Percentiles rank a stretch among this genome's conserved stretches.
Evolutionary conservation across 257 asterid species (phyloP).

Genomic region (Fraxinus quadrangulata): DNA sequence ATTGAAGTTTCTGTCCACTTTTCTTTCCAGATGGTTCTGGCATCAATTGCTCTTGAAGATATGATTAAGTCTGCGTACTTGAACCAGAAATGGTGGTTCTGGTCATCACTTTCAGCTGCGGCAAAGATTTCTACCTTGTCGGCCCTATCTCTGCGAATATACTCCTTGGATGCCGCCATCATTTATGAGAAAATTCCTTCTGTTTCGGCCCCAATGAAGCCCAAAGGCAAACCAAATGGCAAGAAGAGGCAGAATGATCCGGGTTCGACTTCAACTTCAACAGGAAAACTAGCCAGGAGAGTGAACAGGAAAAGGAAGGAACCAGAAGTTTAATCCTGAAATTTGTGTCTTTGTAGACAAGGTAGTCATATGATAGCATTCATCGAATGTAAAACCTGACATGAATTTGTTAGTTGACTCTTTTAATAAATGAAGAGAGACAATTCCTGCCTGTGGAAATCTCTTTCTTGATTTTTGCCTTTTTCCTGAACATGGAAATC

Average conservation of each 20-base stretch:
- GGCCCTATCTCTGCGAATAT: conserved; percentile 24
- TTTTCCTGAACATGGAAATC: too few species aligned
- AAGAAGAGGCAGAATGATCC: background rate
- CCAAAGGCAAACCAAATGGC: background rate
- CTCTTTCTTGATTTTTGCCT: too few species aligned
- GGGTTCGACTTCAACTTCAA: background rate
- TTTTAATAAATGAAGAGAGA: too few species aligned
- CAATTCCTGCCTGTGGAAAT: too few species aligned
- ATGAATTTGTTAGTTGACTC: too few species aligned
- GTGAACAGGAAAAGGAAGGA: background rate
- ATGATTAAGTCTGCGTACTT: conserved; percentile 25
- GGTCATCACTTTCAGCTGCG: conserved; percentile 26
- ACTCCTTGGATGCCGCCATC: conserved; percentile 27
- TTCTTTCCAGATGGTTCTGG: conserved; percentile 31
- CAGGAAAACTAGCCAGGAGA: background rate
- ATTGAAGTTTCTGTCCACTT: background rate
- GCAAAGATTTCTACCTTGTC: conserved; percentile 26
- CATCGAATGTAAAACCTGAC: too few species aligned
- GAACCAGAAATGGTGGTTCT: conserved; percentile 14
- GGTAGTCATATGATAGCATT: background rate
- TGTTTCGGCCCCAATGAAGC: background rate
- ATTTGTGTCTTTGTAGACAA: too few species aligned
- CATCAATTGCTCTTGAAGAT: conserved; percentile 29
- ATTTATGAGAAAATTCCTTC: conserved; percentile 4
- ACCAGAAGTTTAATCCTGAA: background rate